Base-by-base conservation (phyloP, 805 yeast genomes). In the Kregervanrija delftensis region DNA sequence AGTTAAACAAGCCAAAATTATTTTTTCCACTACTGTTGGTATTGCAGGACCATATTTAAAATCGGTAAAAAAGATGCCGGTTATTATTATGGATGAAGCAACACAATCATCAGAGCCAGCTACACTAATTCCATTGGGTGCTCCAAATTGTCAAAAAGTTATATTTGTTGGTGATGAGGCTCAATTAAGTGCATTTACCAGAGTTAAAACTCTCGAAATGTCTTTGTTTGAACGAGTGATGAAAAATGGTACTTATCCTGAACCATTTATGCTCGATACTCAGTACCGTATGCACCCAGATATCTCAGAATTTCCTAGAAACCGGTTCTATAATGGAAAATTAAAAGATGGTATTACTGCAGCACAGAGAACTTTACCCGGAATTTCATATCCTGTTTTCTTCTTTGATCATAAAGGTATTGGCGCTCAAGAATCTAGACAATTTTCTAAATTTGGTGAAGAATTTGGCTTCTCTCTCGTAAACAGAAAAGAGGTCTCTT, bases 231-330 rank as follows among this genome's bases (percentile, higher is more conserved):
- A 83, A 64, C 68, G 91, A 56, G 75, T 81, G 3, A 59, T 83
- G 40, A 60, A 68, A 35, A 82, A 81, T 58, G 85, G 83, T 3
- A 72, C 83, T 0, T 81, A 77, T 55, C 63, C 66, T 30, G 69
- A 71, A 11, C 83, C 86, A 2, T 79, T 76, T 50, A 79, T 83
- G 87, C 70, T 83, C 54, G 81, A 83, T 53, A 77, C 80, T 1
- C 99, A 91, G 60, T 91, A 91, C 60, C 91, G 99, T 68, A 91
- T 93, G 99, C 96, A 93, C 61, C 96, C 98, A 0, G 80, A 72
- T 4, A 93, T 93, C 37, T 84, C 96, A 33, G 66, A 58, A 42
- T 93, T 93, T 61, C 96, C 99, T 1, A 82, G 96, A 40, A 58
- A 63, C 8, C 81, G 83, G 54, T 93, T 93, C 58, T 93, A 93